A percentile compares a stretch with the other conserved stretches of the same genome.
These are phyloP conservation scores for Thermoascus crustaceus DNA, from an alignment of 2,329 filamentous ascomycete species.

Conservation along the genomic window DNA sequence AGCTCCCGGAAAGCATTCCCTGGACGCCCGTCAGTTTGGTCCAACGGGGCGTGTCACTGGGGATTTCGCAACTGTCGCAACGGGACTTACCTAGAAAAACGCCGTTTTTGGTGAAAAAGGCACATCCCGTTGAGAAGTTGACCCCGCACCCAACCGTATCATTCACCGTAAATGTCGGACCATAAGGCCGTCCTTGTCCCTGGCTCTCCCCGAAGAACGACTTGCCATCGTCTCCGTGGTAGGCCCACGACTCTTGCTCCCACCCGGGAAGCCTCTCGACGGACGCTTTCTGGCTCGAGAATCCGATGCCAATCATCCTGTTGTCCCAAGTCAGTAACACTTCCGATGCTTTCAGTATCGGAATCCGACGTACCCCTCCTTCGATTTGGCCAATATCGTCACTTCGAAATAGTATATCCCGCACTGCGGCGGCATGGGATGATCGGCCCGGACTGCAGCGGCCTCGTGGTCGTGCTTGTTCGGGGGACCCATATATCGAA, in stretches of 20 bases:
- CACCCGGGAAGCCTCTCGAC: slow-evolving; percentile 56
- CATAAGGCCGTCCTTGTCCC: slow-evolving; percentile 48
- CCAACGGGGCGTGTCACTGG: too few relatives aligned
- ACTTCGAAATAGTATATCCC: slow-evolving; percentile 93
- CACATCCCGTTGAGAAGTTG: slow-evolving; percentile 53
- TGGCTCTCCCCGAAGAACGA: slow-evolving; percentile 52
- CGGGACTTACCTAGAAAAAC: slow-evolving; percentile 43
- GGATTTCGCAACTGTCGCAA: background rate
- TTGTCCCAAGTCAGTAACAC: slow-evolving; percentile 15
- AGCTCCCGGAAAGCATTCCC: slow-evolving; percentile 48
- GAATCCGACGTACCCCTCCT: slow-evolving; percentile 50
- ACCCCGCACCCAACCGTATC: slow-evolving; percentile 59
- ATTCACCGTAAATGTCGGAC: slow-evolving; percentile 50
- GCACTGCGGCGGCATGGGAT: slow-evolving; percentile 79
- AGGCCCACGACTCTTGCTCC: slow-evolving; percentile 59
- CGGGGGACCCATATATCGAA: slow-evolving; percentile 51
- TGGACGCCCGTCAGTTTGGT: slow-evolving; percentile 31
- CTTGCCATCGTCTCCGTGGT: slow-evolving; percentile 59
- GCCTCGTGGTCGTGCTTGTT: slow-evolving; percentile 65
- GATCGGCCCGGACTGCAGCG: slow-evolving; percentile 71
- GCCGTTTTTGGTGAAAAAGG: slow-evolving; percentile 61
- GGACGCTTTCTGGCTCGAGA: slow-evolving; percentile 51
- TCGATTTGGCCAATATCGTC: slow-evolving; percentile 56
- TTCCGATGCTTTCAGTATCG: background rate
- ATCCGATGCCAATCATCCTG: slow-evolving; percentile 48